Percentiles rank a stretch among this genome's conserved stretches.
Evolutionary conservation across 169 alveolate genomes (phyloP).

Genomic region (Cryptosporidium tyzzeri): DNA sequence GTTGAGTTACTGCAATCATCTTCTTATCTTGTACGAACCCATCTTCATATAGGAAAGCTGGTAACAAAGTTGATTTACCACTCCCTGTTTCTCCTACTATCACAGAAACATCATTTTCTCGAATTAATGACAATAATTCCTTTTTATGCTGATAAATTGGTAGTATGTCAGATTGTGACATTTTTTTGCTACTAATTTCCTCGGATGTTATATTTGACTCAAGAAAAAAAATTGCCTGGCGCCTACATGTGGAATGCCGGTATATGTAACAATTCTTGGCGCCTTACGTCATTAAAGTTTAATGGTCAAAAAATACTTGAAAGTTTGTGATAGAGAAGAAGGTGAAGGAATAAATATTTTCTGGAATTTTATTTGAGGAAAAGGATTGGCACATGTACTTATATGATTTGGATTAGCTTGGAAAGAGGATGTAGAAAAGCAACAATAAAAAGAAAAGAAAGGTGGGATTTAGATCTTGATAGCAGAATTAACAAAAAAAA

Average conservation of each 20-base stretch:
- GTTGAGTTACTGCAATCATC: constrained; percentile 89
- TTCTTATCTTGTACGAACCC: constrained; percentile 76
- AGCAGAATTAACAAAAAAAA: neutral
- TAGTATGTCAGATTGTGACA: constrained; percentile 43
- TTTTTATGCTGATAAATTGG: constrained; percentile 45
- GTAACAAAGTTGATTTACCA: constrained; percentile 87
- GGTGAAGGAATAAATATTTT: neutral
- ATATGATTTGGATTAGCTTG: neutral
- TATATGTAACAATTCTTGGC: neutral
- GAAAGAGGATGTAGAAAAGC: neutral
- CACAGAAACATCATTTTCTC: constrained; percentile 87
- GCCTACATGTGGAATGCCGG: constrained; percentile 53
- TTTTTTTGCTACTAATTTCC: neutral
- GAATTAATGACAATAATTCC: constrained; percentile 76
- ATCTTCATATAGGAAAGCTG: constrained; percentile 77
- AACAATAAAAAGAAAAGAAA: neutral
- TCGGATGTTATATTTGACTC: too few species aligned
- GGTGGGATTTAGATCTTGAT: neutral
- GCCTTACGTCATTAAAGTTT: neutral
- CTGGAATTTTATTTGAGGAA: neutral
- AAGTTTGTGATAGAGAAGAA: neutral
- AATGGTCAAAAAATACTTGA: neutral
- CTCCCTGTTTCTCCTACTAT: constrained; percentile 95
- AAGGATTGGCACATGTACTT: neutral
- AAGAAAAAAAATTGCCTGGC: neutral